Evolutionary conservation across 768 basidiomycete species (phyloP).

Genomic region (Boletus reticuloceps): DNA sequence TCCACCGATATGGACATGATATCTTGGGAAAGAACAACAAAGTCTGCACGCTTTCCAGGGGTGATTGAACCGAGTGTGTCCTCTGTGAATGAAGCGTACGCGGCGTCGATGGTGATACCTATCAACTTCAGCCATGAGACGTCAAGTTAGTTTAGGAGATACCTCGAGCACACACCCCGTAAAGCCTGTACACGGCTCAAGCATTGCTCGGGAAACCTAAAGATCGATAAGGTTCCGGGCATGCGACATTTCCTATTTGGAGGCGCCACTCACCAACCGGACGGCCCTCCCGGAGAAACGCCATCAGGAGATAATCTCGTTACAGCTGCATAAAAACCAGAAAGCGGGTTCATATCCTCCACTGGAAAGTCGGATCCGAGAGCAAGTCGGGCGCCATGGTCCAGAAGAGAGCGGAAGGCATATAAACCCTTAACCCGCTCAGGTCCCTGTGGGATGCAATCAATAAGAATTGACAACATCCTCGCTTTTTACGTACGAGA

Average conservation of each 20-base stretch:
- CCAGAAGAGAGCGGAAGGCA: slow-evolving; percentile 74
- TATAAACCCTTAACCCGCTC: slow-evolving; percentile 84
- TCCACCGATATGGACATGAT: slow-evolving; percentile 64
- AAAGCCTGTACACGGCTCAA: slow-evolving; percentile 76
- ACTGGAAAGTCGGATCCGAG: slow-evolving; percentile 92
- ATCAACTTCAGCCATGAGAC: background rate
- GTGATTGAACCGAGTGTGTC: slow-evolving; percentile 69
- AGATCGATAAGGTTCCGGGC: background rate
- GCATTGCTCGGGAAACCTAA: slow-evolving; percentile 80
- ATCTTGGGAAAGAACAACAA: slow-evolving; percentile 78
- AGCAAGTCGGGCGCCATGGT: slow-evolving; percentile 64
- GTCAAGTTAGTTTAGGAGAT: background rate
- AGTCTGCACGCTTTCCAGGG: slow-evolving; percentile 80
- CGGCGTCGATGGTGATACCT: slow-evolving; percentile 65
- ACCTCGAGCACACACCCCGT: slow-evolving; percentile 43
- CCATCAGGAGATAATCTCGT: slow-evolving; percentile 70
- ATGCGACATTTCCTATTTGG: background rate
- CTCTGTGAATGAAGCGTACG: slow-evolving; percentile 85
- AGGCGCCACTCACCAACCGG: slow-evolving; percentile 63
- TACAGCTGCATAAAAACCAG: slow-evolving; percentile 86
- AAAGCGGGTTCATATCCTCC: slow-evolving; percentile 80
- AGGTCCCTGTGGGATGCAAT: slow-evolving; percentile 52
- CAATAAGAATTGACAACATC: background rate
- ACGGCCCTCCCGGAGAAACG: slow-evolving; percentile 71
- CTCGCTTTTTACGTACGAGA: slow-evolving; percentile 46